Evolutionary conservation across 140 eudicot genomes (phyloP).

Genomic region (Senecio squalidus): DNA sequence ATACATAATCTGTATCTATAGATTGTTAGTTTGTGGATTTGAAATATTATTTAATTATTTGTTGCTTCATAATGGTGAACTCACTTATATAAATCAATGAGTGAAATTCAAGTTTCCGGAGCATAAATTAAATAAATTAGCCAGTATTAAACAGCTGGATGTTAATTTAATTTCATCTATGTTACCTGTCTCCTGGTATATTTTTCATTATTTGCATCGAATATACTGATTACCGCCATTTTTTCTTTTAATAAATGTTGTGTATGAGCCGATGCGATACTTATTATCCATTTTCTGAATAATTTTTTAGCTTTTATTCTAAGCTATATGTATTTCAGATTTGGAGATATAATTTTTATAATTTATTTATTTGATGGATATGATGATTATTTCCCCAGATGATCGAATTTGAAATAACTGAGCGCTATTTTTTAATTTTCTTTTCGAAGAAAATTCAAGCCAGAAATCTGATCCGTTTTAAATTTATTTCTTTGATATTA

Average conservation of each 20-base stretch:
- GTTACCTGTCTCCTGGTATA: slow-evolving; percentile 42
- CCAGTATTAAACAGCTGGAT: slow-evolving; percentile 37
- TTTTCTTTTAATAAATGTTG: neutral
- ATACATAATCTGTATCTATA: neutral
- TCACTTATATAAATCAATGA: slow-evolving; percentile 18
- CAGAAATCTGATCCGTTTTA: too few species aligned
- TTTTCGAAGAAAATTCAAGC: too few species aligned
- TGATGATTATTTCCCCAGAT: slow-evolving; percentile 7
- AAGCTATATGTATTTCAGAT: neutral
- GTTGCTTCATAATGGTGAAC: slow-evolving; percentile 40
- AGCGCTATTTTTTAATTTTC: too few species aligned
- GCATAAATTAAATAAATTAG: slow-evolving; percentile 20
- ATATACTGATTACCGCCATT: slow-evolving; percentile 26
- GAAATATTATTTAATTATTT: neutral
- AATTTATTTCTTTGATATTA: too few species aligned
- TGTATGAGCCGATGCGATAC: slow-evolving; percentile 33
- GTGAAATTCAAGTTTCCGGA: slow-evolving; percentile 39
- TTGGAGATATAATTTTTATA: neutral
- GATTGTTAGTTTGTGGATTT: neutral
- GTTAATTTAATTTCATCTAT: slow-evolving; percentile 19
- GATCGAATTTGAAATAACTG: neutral
- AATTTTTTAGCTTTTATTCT: neutral
- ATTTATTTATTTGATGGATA: neutral
- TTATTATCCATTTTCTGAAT: neutral
- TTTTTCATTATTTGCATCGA: slow-evolving; percentile 17